Percentiles rank a stretch among this genome's conserved stretches.
Conservation (phyloP, 768 basidiomycete genomes). For the Crassisporium funariophilum region DNA sequence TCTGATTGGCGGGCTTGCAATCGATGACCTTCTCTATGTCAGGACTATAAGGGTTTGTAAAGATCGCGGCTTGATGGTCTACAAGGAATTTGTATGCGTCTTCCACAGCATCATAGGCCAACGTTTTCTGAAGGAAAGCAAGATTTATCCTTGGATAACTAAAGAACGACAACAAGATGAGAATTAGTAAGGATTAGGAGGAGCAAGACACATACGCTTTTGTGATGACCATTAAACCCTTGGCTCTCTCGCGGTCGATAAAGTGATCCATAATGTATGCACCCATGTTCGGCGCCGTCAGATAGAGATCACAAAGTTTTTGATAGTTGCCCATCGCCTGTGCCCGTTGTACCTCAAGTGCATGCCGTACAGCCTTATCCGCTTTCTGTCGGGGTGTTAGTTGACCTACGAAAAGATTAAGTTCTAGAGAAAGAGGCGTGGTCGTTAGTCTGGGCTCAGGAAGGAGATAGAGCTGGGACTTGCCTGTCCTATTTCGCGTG, state of each 20-base stretch:
- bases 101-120: conserved; percentile 75
- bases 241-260: conserved; percentile 85
- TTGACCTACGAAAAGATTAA: conserved; percentile 96
- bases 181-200: neutral
- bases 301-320: conserved; percentile 83
- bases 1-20: conserved; percentile 61
- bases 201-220: conserved; percentile 72
- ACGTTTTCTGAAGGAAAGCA: conserved; percentile 73
- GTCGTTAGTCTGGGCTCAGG: neutral
- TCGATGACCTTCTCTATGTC: conserved; percentile 71
- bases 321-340: conserved; percentile 94
- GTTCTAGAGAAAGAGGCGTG: conserved; percentile 52
- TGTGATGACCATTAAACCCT: conserved; percentile 85
- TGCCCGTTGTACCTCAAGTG: conserved; percentile 86
- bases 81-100: conserved; percentile 70
- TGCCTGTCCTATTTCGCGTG: conserved; percentile 92
- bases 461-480: conserved; percentile 22
- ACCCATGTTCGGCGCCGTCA: conserved; percentile 92
- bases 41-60: conserved; percentile 58
- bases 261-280: conserved; percentile 99
- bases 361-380: conserved; percentile 80
- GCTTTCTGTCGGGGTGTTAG: conserved; percentile 92
- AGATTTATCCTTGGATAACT: conserved; percentile 87
- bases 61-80: conserved; percentile 61
- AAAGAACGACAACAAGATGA: conserved; percentile 8